Percentiles rank a stretch among this genome's conserved stretches.
Conservation (phyloP, 176 grass and related monocot genomes). For the Musa troglodytarum region DNA sequence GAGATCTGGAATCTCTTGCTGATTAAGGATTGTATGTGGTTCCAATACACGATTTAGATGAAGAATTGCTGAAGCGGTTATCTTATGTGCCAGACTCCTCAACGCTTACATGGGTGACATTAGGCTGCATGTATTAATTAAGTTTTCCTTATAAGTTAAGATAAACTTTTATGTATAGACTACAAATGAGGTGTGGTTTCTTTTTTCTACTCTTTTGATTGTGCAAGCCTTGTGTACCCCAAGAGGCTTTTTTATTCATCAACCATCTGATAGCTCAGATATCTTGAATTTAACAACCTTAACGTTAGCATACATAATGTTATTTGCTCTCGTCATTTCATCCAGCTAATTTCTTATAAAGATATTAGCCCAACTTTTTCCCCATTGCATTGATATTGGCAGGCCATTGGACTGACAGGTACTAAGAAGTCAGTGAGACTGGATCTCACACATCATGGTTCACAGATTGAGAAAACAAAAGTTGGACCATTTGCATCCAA, state of each 20-base stretch:
- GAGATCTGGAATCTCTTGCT: background rate
- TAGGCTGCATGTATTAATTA: background rate
- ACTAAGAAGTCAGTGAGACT: conserved; percentile 66
- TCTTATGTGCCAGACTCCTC: background rate
- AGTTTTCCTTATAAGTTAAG: too few species aligned
- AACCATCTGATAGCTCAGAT: too few species aligned
- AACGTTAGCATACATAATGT: background rate
- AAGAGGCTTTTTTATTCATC: background rate
- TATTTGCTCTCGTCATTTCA: conserved; percentile 17
- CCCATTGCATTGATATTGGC: conserved; percentile 55
- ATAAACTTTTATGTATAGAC: background rate
- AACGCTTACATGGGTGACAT: background rate
- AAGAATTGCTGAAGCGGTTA: background rate
- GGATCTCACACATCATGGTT: conserved; percentile 61
- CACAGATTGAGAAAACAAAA: conserved; percentile 68
- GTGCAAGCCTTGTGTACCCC: background rate
- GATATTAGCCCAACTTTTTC: conserved; percentile 19
- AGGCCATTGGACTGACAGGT: conserved; percentile 96
- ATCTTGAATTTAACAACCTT: too few species aligned
- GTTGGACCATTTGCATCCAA: conserved; percentile 85
- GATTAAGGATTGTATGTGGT: background rate
- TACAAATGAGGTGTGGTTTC: background rate
- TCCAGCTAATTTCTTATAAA: conserved; percentile 10
- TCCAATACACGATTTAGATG: background rate
- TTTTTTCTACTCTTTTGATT: background rate